Evolutionary conservation across 148 eudicot genomes (phyloP).

Genomic region (Salicornia ramosissima): DNA sequence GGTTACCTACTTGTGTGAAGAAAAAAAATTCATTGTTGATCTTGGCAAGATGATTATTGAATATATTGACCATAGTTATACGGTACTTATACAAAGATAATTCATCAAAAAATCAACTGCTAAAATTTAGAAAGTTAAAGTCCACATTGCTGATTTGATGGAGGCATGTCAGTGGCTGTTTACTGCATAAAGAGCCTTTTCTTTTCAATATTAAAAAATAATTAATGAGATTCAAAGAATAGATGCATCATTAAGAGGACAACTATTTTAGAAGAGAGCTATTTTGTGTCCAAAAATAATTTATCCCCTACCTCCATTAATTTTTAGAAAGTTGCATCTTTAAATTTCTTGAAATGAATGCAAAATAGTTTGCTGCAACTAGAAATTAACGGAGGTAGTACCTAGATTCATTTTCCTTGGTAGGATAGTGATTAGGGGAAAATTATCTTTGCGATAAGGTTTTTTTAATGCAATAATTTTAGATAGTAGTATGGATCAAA

Average conservation of each 20-base stretch:
- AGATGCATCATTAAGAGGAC: no score
- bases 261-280: background rate
- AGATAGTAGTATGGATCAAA: background rate
- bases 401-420: background rate
- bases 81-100: background rate
- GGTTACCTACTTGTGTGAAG: background rate
- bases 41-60: background rate
- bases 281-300: background rate
- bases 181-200: background rate
- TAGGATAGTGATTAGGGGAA: background rate
- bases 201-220: no score
- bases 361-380: no score
- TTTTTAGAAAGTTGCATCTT: no score
- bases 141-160: no score
- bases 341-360: no score
- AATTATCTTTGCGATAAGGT: background rate
- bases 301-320: no score
- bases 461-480: no score
- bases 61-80: background rate
- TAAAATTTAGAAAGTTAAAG: background rate
- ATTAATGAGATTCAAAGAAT: no score
- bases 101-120: background rate
- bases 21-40: background rate
- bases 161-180: background rate
- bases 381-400: no score